Percentiles rank a stretch among this genome's conserved stretches.
These are phyloP conservation scores for Vinca major DNA, from an alignment of 305 asterid species.

Conservation along the genomic window DNA sequence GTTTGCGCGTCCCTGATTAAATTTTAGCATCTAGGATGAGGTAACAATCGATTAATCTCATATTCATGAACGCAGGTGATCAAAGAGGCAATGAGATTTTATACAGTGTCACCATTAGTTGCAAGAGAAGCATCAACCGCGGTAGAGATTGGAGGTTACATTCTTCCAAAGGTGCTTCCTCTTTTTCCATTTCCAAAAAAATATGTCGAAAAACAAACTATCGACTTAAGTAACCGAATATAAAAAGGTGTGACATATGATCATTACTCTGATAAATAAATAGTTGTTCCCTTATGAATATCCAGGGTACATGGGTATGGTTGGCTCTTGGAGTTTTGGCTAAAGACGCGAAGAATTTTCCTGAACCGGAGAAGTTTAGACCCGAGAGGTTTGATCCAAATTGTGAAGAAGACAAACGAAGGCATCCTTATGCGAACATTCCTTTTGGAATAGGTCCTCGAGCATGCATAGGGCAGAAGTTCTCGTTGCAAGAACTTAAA, in stretches of 20 bases:
- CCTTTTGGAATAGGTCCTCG: conserved; percentile 97
- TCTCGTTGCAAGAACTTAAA: conserved; percentile 75
- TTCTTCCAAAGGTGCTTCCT: conserved; percentile 63
- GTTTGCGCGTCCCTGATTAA: too few species aligned
- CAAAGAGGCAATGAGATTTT: conserved; percentile 92
- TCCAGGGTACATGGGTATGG: conserved; percentile 98
- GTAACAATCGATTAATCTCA: neutral
- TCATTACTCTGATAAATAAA: too few species aligned
- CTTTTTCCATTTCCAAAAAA: neutral
- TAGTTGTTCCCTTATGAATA: conserved; percentile 4
- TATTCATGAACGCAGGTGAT: conserved; percentile 46
- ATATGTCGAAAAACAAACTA: too few species aligned
- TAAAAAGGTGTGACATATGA: too few species aligned
- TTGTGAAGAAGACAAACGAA: conserved; percentile 68
- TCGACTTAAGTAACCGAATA: too few species aligned
- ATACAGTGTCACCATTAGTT: conserved; percentile 74
- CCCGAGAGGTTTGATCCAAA: conserved; percentile 90
- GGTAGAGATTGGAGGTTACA: conserved; percentile 81
- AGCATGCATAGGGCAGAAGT: conserved; percentile 82
- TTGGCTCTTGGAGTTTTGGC: conserved; percentile 84
- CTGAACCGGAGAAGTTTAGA: conserved; percentile 75
- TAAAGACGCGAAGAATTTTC: conserved; percentile 75
- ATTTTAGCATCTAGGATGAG: neutral
- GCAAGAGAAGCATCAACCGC: conserved; percentile 78
- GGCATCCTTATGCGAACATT: conserved; percentile 85